Evolutionary conservation across 129 eudicot genomes (phyloP), one percentile per base, ranked within the genome.

Genomic region (Arctium lappa): DNA sequence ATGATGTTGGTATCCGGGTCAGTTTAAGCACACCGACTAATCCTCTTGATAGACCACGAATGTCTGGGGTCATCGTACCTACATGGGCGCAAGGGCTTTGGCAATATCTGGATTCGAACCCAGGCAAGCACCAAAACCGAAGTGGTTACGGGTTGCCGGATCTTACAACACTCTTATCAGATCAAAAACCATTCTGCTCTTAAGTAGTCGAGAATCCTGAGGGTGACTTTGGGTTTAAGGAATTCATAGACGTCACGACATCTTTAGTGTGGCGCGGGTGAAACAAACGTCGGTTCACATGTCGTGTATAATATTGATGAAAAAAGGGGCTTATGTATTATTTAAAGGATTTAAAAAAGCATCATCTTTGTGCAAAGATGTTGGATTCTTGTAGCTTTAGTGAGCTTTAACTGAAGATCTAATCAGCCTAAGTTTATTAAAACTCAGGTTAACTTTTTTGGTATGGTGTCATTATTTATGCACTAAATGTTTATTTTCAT

Each of bases 311-410:
- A 39, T 60, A 72, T 32, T 60, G 13, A 84, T 69, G 60, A 5
- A 44, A 83, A 48, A 83, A 48, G 30, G 53, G 36, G 34, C 16
- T 53, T 76, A 33, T 18, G 27, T 22, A 30, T 77, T 29, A 30
- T 50, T 66, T 69, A 83, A 69, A 76, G 39, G 37, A 76, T 69
- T 29, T 50, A 62, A 76, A 69, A 56, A 83, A 83, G 86, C 72
- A 40, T 50, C 10, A 22, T 77, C 82, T 77, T 76, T 83, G 70
- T 38, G 77, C 86, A 83, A 75, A 69, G 33, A 82, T 33, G 86
- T 68, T 82, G 77, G 76, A 38, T 82, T 68, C 86, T 76, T 82
- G 77, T 34, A 68, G 60, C 86, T 82, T 82, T 82, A 76, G 62
- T 82, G 27, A 22, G 72, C 81, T 82, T 76, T 82, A 69, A 56